A percentile compares a stretch with the other conserved stretches of the same genome.
Evolutionary conservation across 805 yeast genomes (phyloP).

Genomic region (Saccharomycopsis sp.): DNA sequence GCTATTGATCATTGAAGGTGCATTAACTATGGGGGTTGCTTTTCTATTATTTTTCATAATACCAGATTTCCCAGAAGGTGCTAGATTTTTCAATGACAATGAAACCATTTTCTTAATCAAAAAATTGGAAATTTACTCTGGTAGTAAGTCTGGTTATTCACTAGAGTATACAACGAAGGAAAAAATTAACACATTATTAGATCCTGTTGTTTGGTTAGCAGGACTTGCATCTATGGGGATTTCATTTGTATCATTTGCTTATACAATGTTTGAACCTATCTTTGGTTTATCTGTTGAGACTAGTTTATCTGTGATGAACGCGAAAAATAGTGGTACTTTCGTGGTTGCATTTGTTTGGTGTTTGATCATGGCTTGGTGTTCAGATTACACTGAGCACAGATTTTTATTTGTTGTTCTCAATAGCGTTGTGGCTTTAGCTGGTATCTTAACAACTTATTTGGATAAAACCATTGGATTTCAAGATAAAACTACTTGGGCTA

Average conservation of each 20-base stretch:
- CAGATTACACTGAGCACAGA: conserved; percentile 39
- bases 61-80: conserved; percentile 45
- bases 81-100: conserved; percentile 31
- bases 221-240: conserved; percentile 58
- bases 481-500: neutral
- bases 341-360: conserved; percentile 51
- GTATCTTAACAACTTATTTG: conserved; percentile 24
- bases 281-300: conserved; percentile 54
- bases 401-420: conserved; percentile 24
- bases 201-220: conserved; percentile 48
- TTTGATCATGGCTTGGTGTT: conserved; percentile 41
- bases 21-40: conserved; percentile 27
- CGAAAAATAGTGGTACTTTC: conserved; percentile 27
- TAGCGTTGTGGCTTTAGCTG: conserved; percentile 38
- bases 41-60: conserved; percentile 33
- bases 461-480: neutral
- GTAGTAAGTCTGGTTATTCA: conserved; percentile 38
- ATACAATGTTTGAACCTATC: conserved; percentile 65
- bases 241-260: conserved; percentile 63
- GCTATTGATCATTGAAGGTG: conserved; percentile 45
- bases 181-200: conserved; percentile 43
- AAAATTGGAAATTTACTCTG: conserved; percentile 21
- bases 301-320: conserved; percentile 53
- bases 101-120: conserved; percentile 34
- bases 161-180: conserved; percentile 39